phyloP scores from a whole-genome alignment of 352 stramenopile genomes.

The Phytopythium kandeliae region DNA sequence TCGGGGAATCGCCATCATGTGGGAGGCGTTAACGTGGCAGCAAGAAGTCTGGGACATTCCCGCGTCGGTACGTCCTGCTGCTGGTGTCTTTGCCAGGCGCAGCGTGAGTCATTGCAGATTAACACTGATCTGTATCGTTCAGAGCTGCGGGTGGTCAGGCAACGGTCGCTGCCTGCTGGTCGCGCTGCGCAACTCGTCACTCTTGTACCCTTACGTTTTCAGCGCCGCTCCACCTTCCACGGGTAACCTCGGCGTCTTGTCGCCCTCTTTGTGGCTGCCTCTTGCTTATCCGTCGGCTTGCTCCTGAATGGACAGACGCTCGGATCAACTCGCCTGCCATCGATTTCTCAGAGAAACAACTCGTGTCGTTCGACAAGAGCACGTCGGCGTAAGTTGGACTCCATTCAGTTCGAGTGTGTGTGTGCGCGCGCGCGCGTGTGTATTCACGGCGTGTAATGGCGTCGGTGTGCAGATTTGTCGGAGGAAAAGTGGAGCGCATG shows the following conservation, averaged over 20 bases:
- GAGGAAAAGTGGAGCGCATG: constrained; percentile 48
- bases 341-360: constrained; percentile 58
- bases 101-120: too few species aligned
- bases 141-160: constrained; percentile 69
- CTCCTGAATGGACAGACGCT: constrained; percentile 28
- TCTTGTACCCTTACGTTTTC: constrained; percentile 75
- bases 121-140: too few species aligned
- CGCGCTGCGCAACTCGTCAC: constrained; percentile 41
- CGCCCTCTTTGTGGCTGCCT: background rate
- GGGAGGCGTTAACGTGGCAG: constrained; percentile 77
- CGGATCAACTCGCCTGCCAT: constrained; percentile 67
- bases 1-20: constrained; percentile 58
- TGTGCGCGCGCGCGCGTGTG: too few species aligned
- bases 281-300: background rate
- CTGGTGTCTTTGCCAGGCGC: too few species aligned
- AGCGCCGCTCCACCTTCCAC: constrained; percentile 46
- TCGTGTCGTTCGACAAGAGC: constrained; percentile 58
- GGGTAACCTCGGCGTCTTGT: constrained; percentile 20
- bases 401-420: background rate
- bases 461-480: constrained; percentile 36
- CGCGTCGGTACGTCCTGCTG: constrained; percentile 41
- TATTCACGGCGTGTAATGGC: background rate
- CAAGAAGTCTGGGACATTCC: constrained; percentile 73
- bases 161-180: constrained; percentile 66
- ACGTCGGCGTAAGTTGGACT: constrained; percentile 38